A percentile compares a stretch with the other conserved stretches of the same genome.
phyloP scores from a whole-genome alignment of 2,329 filamentous ascomycete genomes.

The Sclerotinia sclerotiorum region DNA sequence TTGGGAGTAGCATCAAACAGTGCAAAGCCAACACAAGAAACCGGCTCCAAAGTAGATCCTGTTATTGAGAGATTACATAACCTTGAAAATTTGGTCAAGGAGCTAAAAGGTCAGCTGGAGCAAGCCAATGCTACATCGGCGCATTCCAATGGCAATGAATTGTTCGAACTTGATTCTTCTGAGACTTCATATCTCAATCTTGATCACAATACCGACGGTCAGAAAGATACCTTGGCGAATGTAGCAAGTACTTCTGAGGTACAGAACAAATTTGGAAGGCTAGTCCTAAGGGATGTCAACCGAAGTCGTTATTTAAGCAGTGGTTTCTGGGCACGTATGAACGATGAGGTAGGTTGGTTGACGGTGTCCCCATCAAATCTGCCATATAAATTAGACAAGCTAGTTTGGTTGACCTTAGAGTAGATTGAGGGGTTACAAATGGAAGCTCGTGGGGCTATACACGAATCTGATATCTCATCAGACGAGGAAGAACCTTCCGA shows the following conservation, averaged over 20 bases:
- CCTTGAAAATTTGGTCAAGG: constrained; percentile 53
- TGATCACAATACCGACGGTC: constrained; percentile 29
- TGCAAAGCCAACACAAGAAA: constrained; percentile 26
- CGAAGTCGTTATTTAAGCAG: constrained; percentile 49
- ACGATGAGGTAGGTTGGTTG: constrained; percentile 49
- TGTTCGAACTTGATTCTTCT: constrained; percentile 38
- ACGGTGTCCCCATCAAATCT: neutral
- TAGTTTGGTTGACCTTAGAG: constrained; percentile 26
- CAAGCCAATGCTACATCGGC: constrained; percentile 42
- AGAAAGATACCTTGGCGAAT: constrained; percentile 4
- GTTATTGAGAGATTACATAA: constrained; percentile 52
- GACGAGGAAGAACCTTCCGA: constrained; percentile 42
- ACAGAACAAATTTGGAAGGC: constrained; percentile 48
- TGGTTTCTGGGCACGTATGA: constrained; percentile 57
- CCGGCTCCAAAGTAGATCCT: constrained; percentile 40
- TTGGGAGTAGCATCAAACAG: constrained; percentile 30
- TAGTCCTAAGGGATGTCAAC: constrained; percentile 48
- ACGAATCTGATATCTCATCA: constrained; percentile 42
- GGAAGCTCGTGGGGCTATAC: constrained; percentile 39
- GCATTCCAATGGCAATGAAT: neutral
- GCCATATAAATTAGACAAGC: constrained; percentile 24
- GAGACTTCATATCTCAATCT: constrained; percentile 33
- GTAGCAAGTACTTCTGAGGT: constrained; percentile 28
- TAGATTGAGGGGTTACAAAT: constrained; percentile 49
- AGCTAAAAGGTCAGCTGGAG: constrained; percentile 49